A percentile compares a stretch with the other conserved stretches of the same genome.
These are phyloP conservation scores for Ophiostoma triangulosporum DNA, from an alignment of 2,329 filamentous ascomycete genomes.

Conservation along the genomic window DNA sequence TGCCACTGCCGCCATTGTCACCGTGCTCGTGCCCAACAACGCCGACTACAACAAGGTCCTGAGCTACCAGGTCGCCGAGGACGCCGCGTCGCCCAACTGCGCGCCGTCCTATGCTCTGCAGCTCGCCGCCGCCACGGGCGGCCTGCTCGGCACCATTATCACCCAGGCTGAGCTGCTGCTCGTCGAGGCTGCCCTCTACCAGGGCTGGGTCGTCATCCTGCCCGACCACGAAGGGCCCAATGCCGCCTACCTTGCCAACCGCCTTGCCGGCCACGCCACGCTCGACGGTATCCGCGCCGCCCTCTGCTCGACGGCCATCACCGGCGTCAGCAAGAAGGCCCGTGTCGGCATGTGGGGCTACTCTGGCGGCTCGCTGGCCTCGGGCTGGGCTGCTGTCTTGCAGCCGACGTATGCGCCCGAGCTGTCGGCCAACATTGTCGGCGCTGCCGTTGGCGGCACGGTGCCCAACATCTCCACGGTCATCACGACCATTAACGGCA, in stretches of 20 bases:
- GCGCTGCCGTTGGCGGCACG: conserved; percentile 29
- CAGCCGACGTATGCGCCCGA: conserved; percentile 33
- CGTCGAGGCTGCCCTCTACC: conserved; percentile 23
- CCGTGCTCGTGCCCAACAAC: conserved; percentile 2
- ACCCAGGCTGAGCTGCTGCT: conserved; percentile 14
- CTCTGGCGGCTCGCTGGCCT: conserved; percentile 33
- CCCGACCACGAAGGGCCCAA: conserved; percentile 30
- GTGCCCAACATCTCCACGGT: conserved; percentile 27
- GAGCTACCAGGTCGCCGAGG: conserved; percentile 27
- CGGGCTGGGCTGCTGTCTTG: conserved; percentile 32
- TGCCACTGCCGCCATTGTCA: conserved; percentile 6
- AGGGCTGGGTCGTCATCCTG: conserved; percentile 30
- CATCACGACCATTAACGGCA: conserved; percentile 22
- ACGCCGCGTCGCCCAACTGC: conserved; percentile 25
- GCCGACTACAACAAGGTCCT: conserved; percentile 15
- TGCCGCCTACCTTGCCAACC: conserved; percentile 27
- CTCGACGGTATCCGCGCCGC: conserved; percentile 7
- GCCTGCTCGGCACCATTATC: conserved; percentile 1
- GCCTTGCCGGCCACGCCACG: conserved; percentile 27
- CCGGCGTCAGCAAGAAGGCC: conserved; percentile 16
- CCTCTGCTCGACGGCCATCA: conserved; percentile 11
- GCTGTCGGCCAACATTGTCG: conserved; percentile 17
- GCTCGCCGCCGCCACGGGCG: neutral
- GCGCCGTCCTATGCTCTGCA: conserved; percentile 24
- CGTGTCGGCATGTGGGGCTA: conserved; percentile 36